Conservation (phyloP, 371 early-diverging fungal species). For the Amoeboradix gromovi region DNA sequence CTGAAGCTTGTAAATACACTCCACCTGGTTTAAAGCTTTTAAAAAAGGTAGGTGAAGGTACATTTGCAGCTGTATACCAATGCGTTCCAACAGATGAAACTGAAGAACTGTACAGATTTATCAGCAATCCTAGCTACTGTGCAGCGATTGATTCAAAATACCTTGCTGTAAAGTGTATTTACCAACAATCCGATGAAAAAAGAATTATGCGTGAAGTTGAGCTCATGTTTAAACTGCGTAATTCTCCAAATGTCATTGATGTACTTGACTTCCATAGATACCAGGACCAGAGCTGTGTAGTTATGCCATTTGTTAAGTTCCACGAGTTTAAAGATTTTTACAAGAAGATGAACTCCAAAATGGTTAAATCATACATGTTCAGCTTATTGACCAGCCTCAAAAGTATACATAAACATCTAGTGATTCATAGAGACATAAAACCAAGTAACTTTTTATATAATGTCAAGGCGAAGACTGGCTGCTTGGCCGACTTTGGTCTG, state of each 20-base stretch:
- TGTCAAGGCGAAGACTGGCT: conserved; percentile 29
- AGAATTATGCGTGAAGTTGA: not conserved
- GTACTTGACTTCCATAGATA: not conserved
- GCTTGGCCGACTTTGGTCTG: conserved; percentile 92
- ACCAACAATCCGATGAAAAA: not conserved
- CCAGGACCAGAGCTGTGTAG: not conserved
- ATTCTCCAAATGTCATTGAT: not conserved
- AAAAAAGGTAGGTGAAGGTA: not conserved
- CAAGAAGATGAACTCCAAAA: not conserved
- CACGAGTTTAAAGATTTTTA: not conserved
- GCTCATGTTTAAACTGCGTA: not conserved
- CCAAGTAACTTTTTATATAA: conserved; percentile 87
- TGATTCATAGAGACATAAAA: conserved; percentile 52
- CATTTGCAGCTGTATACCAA: not conserved
- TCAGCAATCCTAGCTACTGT: not conserved
- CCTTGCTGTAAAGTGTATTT: not conserved
- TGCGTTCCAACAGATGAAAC: not conserved
- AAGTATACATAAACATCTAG: not conserved
- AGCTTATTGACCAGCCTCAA: not conserved
- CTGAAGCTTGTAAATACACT: not conserved
- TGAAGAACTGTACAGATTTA: not conserved
- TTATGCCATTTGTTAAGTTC: not conserved
- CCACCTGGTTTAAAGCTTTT: not conserved
- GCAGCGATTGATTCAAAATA: not conserved
- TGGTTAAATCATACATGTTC: not conserved